Evolutionary conservation across 164 flowering plant genomes (phyloP).

Genomic region (Nymphaea thermarum): DNA sequence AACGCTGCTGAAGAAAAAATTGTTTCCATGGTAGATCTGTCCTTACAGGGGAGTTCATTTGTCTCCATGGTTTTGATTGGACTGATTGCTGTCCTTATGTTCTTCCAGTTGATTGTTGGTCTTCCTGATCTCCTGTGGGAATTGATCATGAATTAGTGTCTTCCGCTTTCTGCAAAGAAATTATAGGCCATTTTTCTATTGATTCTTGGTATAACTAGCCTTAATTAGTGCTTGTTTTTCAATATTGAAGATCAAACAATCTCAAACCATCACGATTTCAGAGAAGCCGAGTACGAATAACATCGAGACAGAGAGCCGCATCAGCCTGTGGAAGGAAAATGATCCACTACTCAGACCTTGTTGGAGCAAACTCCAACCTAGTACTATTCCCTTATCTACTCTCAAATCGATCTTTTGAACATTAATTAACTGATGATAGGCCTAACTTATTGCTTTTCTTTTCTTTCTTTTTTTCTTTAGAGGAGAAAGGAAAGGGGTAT

Average conservation of each 20-base stretch:
- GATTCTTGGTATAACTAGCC: background rate
- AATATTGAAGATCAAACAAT: background rate
- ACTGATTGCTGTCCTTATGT: too few relatives aligned
- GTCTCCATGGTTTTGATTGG: too few relatives aligned
- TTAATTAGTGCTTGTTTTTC: too few relatives aligned
- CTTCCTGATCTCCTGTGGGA: background rate
- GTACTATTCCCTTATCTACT: slow-evolving; percentile 18
- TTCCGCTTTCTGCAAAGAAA: background rate
- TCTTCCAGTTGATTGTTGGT: too few relatives aligned
- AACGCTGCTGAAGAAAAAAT: too few relatives aligned
- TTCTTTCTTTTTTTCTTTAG: slow-evolving; percentile 14
- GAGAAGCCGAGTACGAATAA: background rate
- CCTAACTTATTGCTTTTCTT: background rate
- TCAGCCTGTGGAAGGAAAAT: slow-evolving; percentile 56
- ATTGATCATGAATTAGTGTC: background rate
- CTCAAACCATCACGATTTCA: background rate
- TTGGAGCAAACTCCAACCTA: slow-evolving; percentile 41
- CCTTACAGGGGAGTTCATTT: too few relatives aligned
- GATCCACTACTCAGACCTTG: slow-evolving; percentile 40
- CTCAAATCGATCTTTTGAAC: background rate
- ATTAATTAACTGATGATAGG: background rate
- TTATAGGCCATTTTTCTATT: background rate
- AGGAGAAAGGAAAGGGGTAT: slow-evolving; percentile 46
- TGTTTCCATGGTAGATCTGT: too few relatives aligned
- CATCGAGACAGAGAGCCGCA: background rate